Conservation (phyloP, 2,329 filamentous ascomycete species). For the Grosmannia huntii region DNA sequence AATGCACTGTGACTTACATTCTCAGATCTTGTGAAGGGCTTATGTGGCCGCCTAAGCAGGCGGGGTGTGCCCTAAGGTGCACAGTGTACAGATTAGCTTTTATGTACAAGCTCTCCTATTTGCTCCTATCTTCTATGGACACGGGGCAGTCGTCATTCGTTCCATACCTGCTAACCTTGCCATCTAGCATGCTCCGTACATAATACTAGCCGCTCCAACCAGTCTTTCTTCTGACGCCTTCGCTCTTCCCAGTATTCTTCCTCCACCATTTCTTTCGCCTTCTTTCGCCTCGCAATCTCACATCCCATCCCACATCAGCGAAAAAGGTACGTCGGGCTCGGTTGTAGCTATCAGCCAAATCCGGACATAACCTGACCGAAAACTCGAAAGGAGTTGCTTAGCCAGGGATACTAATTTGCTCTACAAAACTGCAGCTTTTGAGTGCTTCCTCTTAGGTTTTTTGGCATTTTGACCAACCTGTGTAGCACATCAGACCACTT, state of each 20-base stretch:
- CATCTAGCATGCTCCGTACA: neutral
- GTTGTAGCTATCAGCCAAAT: neutral
- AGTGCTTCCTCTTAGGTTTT: neutral
- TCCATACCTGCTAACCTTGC: constrained; percentile 1
- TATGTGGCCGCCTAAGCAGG: neutral
- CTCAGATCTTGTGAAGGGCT: neutral
- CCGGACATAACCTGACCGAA: neutral
- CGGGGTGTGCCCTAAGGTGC: constrained; percentile 1
- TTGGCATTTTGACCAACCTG: neutral
- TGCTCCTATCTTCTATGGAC: neutral
- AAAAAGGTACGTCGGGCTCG: neutral
- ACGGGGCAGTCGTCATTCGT: constrained; percentile 9
- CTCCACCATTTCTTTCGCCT: neutral
- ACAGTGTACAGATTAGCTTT: constrained; percentile 1
- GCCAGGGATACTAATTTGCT: neutral
- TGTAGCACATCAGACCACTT: neutral
- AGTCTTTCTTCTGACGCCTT: neutral
- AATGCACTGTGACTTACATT: neutral
- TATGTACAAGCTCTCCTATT: constrained; percentile 5
- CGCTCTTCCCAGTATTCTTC: neutral
- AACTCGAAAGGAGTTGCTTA: neutral
- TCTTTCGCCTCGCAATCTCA: neutral
- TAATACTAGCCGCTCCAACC: neutral
- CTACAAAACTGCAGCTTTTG: neutral
- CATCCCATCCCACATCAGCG: neutral